Conservation (phyloP, 495 filamentous ascomycete genomes). For the Penicillium canariense region DNA sequence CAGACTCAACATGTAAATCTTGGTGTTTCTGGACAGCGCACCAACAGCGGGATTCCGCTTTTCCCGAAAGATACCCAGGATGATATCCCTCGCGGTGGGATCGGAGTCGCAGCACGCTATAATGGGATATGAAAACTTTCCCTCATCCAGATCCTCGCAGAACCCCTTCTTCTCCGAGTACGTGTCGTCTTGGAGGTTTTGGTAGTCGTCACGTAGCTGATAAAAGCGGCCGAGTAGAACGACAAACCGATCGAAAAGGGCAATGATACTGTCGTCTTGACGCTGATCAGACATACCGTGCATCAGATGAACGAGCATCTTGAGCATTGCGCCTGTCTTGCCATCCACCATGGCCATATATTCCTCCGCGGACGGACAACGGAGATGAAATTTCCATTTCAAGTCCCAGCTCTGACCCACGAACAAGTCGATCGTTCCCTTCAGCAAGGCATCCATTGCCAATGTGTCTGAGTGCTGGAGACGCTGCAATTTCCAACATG, state of each 20-base stretch:
- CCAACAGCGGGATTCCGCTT: background rate
- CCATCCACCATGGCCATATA: conserved; percentile 92
- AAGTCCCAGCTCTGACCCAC: conserved; percentile 91
- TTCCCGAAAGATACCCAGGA: background rate
- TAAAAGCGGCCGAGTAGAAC: conserved; percentile 11
- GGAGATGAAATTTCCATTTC: conserved; percentile 83
- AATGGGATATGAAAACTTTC: conserved; percentile 34
- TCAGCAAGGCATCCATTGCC: conserved; percentile 66
- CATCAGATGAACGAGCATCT: conserved; percentile 83
- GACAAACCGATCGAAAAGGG: background rate
- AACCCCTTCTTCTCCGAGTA: conserved; percentile 43
- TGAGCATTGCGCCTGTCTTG: conserved; percentile 90
- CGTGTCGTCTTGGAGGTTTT: conserved; percentile 25
- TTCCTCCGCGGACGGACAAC: conserved; percentile 81
- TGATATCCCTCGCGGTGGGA: background rate
- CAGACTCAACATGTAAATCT: background rate
- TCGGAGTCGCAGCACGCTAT: conserved; percentile 6
- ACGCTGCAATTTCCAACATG: conserved; percentile 53
- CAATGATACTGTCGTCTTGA: no score
- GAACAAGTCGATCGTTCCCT: conserved; percentile 74
- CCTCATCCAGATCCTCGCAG: conserved; percentile 43
- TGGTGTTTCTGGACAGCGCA: background rate
- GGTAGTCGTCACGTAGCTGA: conserved; percentile 41
- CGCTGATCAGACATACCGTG: conserved; percentile 39
- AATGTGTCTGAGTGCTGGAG: conserved; percentile 62